Conservation (phyloP, 2,329 filamentous ascomycete genomes). For the Hypoxylon sp. region DNA sequence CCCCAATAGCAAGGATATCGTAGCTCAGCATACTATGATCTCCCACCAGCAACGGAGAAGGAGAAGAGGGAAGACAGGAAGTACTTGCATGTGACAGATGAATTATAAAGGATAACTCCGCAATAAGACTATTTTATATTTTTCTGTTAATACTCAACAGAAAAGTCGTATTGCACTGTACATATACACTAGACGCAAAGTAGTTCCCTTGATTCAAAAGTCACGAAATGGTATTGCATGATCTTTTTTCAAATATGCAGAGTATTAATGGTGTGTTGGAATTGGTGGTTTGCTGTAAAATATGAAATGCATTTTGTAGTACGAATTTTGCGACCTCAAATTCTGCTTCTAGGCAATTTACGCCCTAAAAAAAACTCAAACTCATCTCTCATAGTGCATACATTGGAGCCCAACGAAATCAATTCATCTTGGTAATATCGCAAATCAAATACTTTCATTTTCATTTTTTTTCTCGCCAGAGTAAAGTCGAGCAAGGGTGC, state of each 20-base stretch:
- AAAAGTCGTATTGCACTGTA: constrained; percentile 46
- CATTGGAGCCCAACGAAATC: constrained; percentile 4
- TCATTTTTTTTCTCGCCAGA: background rate
- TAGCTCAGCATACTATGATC: constrained; percentile 86
- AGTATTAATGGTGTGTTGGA: background rate
- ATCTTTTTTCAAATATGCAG: background rate
- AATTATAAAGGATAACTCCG: constrained; percentile 66
- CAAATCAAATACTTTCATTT: too few relatives aligned
- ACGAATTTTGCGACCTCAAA: background rate
- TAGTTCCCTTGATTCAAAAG: constrained; percentile 40
- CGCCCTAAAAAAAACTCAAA: constrained; percentile 15
- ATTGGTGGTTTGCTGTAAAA: constrained; percentile 9
- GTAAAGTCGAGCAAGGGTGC: background rate
- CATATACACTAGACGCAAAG: constrained; percentile 50
- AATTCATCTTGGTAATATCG: background rate
- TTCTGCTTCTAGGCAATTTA: constrained; percentile 10
- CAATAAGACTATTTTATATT: constrained; percentile 35
- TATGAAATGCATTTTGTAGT: constrained; percentile 5
- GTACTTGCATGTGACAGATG: constrained; percentile 92
- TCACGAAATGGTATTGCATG: constrained; percentile 20
- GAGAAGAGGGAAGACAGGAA: constrained; percentile 96
- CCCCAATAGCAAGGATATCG: constrained; percentile 81
- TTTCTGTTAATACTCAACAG: constrained; percentile 21
- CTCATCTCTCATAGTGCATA: constrained; percentile 2
- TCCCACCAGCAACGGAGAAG: constrained; percentile 92